phyloP scores from a whole-genome alignment of 306 rosid genomes.

The Cucumis cinereus region DNA sequence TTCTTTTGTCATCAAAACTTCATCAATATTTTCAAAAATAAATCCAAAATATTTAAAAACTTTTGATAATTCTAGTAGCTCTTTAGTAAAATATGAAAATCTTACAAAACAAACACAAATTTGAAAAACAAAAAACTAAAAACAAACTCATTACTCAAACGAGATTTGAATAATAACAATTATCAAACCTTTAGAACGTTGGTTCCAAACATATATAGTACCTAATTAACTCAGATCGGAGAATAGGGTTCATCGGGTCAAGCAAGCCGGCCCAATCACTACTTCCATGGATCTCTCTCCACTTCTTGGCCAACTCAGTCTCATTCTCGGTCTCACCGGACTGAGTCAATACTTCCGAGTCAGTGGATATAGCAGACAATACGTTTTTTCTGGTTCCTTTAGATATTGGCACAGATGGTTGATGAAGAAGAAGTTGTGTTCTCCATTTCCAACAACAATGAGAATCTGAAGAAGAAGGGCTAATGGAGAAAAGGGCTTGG shows the following conservation, averaged over 20 bases:
- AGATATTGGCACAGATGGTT: neutral
- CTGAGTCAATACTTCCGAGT: neutral
- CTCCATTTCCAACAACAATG: neutral
- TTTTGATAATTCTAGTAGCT: too few relatives aligned
- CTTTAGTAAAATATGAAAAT: too few relatives aligned
- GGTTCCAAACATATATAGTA: conserved; percentile 11
- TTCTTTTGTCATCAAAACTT: too few relatives aligned
- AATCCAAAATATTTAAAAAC: too few relatives aligned
- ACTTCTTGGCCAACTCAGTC: conserved; percentile 15
- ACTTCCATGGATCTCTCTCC: conserved; percentile 72
- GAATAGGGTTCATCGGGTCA: conserved; percentile 54
- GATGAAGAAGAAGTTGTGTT: neutral
- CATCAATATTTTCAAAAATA: too few relatives aligned
- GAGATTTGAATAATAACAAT: too few relatives aligned
- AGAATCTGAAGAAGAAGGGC: neutral
- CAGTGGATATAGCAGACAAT: neutral
- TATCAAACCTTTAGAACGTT: too few relatives aligned
- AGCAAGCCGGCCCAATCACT: conserved; percentile 59
- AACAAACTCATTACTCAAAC: too few relatives aligned
- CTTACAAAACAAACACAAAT: too few relatives aligned
- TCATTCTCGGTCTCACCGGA: neutral
- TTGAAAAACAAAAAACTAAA: too few relatives aligned
- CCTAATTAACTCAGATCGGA: conserved; percentile 55
- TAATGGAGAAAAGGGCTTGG: neutral
- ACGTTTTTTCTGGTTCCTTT: neutral